These are phyloP conservation scores for Bullera alba DNA, from an alignment of 768 basidiomycete species.

Conservation along the genomic window DNA sequence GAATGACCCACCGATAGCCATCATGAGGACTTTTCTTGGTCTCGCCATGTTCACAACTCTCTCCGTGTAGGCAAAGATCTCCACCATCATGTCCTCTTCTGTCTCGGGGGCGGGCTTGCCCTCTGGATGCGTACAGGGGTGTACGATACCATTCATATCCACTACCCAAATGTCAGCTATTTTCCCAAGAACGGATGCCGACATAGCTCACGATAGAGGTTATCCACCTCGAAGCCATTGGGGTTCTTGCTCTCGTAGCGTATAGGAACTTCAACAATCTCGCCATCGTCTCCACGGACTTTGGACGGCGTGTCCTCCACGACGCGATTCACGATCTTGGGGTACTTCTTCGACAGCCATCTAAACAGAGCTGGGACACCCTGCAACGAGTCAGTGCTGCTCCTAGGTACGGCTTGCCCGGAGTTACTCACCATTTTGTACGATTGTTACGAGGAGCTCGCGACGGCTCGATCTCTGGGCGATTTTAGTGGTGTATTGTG, in stretches of 20 bases:
- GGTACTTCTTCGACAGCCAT: conserved; percentile 98
- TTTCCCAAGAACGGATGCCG: background rate
- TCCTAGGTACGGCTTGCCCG: no score
- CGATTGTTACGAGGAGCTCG: no score
- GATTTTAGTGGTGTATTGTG: no score
- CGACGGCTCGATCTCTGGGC: no score
- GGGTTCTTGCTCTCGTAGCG: conserved; percentile 69
- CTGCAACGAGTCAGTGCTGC: conserved; percentile 50
- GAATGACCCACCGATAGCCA: conserved; percentile 78
- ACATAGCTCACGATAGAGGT: conserved; percentile 66
- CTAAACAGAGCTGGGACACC: conserved; percentile 97
- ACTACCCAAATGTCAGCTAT: conserved; percentile 44
- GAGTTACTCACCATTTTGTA: background rate
- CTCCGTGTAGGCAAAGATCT: conserved; percentile 93
- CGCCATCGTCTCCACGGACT: conserved; percentile 59
- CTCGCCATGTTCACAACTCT: conserved; percentile 94
- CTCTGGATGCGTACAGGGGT: conserved; percentile 98
- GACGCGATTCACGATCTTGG: conserved; percentile 71
- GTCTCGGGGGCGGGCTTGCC: conserved; percentile 95
- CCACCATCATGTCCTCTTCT: conserved; percentile 98
- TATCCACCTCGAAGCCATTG: conserved; percentile 93
- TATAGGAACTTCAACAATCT: conserved; percentile 62
- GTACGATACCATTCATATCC: conserved; percentile 99
- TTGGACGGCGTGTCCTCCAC: conserved; percentile 72
- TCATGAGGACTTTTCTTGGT: conserved; percentile 89